phyloP scores from a whole-genome alignment of 192 early-diverging fungal species.

The Umbelopsis isabellina region DNA sequence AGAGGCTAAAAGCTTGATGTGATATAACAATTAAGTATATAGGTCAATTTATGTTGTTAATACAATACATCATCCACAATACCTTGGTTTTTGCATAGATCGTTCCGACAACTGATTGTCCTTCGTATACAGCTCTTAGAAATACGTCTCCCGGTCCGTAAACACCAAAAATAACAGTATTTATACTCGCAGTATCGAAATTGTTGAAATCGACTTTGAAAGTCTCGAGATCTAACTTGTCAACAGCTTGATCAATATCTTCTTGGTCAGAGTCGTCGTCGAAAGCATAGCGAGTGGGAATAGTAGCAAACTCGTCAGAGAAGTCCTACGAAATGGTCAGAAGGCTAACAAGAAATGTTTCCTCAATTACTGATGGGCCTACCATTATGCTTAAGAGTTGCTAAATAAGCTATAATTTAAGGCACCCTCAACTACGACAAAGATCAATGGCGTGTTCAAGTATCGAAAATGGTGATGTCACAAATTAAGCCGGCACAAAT shows the following conservation, averaged over 20 bases:
- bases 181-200: background rate
- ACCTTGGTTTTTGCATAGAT: background rate
- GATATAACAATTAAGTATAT: background rate
- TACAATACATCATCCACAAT: background rate
- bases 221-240: constrained; percentile 13
- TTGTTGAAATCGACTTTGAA: background rate
- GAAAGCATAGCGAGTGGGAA: constrained; percentile 15
- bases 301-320: constrained; percentile 1
- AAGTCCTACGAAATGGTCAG: background rate
- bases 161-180: background rate
- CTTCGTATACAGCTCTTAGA: background rate
- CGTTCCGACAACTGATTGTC: background rate
- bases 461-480: no score
- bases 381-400: no score
- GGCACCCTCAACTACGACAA: no score
- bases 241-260: constrained; percentile 1
- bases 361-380: no score
- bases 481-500: no score
- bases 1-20: background rate
- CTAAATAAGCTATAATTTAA: no score
- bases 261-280: constrained; percentile 1
- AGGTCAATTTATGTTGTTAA: background rate
- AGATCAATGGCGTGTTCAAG: no score
- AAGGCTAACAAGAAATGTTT: no score
- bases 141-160: constrained; percentile 9